A percentile compares a stretch with the other conserved stretches of the same genome.
Conservation (phyloP, 2,329 filamentous ascomycete species). For the Ceratocystis lukuohia region DNA sequence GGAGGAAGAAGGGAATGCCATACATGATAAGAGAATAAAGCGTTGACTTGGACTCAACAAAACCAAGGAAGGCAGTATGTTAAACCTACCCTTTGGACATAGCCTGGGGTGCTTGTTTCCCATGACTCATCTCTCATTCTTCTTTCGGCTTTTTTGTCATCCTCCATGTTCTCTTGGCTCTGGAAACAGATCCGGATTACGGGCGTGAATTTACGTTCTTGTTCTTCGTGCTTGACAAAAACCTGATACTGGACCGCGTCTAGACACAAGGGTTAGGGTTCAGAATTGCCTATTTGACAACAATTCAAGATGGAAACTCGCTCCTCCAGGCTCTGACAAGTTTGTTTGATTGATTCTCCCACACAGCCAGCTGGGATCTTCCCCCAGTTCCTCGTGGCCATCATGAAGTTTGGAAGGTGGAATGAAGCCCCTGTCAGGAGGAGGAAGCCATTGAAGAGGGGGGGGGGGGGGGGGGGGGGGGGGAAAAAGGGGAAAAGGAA, state of each 20-base stretch:
- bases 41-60: background rate
- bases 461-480: background rate
- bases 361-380: background rate
- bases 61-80: too few species aligned
- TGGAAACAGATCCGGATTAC: too few species aligned
- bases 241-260: background rate
- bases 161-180: too few species aligned
- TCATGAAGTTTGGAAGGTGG: constrained; percentile 1
- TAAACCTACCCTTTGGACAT: too few species aligned
- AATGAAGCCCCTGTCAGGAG: background rate
- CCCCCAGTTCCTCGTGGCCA: background rate
- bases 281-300: background rate
- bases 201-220: background rate
- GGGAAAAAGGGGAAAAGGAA: too few species aligned
- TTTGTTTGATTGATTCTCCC: background rate
- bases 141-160: background rate
- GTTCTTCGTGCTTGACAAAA: background rate
- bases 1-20: background rate
- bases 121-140: background rate
- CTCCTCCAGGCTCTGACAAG: background rate
- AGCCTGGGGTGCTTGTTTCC: background rate
- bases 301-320: background rate
- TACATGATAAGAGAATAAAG: background rate
- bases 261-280: background rate
- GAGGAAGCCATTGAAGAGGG: background rate